A percentile compares a stretch with the other conserved stretches of the same genome.
Conservation (phyloP, 2,329 filamentous ascomycete species). For the Trichoderma sp. region DNA sequence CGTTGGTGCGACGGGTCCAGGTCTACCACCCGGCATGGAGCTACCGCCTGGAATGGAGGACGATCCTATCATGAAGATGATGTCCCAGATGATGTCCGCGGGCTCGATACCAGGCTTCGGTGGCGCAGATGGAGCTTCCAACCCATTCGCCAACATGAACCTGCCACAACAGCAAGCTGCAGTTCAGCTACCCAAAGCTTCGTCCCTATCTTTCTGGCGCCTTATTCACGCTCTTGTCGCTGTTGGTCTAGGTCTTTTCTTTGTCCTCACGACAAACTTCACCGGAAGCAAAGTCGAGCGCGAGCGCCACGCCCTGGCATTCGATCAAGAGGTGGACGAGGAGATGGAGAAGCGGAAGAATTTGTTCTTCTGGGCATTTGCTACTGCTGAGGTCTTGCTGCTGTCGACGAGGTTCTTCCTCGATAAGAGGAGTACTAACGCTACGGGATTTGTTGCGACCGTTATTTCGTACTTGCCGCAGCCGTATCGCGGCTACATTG, state of each 20-base stretch:
- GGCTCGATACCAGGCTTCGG: slow-evolving; percentile 29
- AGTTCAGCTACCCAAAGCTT: slow-evolving; percentile 33
- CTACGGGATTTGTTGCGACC: slow-evolving; percentile 61
- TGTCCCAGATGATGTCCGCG: slow-evolving; percentile 64
- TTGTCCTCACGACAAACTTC: slow-evolving; percentile 66
- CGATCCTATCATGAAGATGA: slow-evolving; percentile 58
- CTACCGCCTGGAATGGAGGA: slow-evolving; percentile 27
- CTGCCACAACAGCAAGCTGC: slow-evolving; percentile 37
- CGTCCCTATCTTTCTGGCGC: slow-evolving; percentile 60
- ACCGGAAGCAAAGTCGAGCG: slow-evolving; percentile 63
- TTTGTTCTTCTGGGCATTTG: slow-evolving; percentile 74
- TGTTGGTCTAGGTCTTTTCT: slow-evolving; percentile 66
- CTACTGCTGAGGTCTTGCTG: slow-evolving; percentile 70
- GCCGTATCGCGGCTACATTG: slow-evolving; percentile 59
- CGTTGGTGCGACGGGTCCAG: slow-evolving; percentile 24
- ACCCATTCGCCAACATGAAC: slow-evolving; percentile 37
- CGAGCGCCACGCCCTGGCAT: slow-evolving; percentile 38
- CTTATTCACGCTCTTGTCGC: slow-evolving; percentile 72
- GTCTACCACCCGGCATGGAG: slow-evolving; percentile 26
- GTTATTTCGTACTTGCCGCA: slow-evolving; percentile 64
- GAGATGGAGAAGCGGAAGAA: slow-evolving; percentile 33
- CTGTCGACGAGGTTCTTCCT: slow-evolving; percentile 69
- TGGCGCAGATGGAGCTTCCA: slow-evolving; percentile 30
- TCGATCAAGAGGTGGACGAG: slow-evolving; percentile 27
- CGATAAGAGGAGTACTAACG: slow-evolving; percentile 58